phyloP scores from a whole-genome alignment of 805 yeast genomes.

The Kluyveromyces siamensis region DNA sequence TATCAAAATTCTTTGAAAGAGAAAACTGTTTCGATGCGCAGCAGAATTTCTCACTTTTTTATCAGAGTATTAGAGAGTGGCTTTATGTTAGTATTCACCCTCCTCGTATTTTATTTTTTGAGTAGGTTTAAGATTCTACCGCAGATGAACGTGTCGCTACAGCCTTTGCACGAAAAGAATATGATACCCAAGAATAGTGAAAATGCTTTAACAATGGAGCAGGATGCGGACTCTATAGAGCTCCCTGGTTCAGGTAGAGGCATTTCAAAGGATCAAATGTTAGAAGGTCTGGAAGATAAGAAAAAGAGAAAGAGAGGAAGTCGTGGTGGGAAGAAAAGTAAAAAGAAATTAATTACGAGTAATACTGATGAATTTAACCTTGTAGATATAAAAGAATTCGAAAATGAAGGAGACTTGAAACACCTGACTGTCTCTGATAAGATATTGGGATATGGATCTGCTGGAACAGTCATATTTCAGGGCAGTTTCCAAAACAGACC shows the following conservation, averaged over 20 bases:
- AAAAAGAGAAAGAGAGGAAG: constrained; percentile 74
- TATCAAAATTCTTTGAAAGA: constrained; percentile 16
- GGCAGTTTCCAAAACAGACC: constrained; percentile 89
- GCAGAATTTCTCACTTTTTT: constrained; percentile 22
- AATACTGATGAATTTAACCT: not conserved
- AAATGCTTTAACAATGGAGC: constrained; percentile 3
- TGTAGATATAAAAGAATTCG: constrained; percentile 8
- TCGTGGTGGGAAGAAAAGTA: constrained; percentile 69
- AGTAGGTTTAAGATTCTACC: constrained; percentile 27
- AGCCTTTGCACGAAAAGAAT: not conserved
- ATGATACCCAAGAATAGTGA: not conserved
- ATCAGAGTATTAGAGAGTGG: constrained; percentile 34
- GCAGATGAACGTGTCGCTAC: constrained; percentile 8
- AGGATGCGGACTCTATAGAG: constrained; percentile 7
- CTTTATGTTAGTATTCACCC: constrained; percentile 28
- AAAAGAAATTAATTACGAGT: constrained; percentile 13
- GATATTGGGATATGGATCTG: constrained; percentile 91
- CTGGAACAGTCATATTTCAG: constrained; percentile 88
- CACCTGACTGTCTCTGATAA: constrained; percentile 58
- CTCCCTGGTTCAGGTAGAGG: constrained; percentile 1
- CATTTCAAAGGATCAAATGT: not conserved
- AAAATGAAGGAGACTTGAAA: constrained; percentile 30
- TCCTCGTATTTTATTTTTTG: constrained; percentile 20
- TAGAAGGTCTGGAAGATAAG: constrained; percentile 14
- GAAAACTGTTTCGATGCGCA: constrained; percentile 8